Conservation (phyloP, 345 rosid species). For the Sisymbrium irio region DNA sequence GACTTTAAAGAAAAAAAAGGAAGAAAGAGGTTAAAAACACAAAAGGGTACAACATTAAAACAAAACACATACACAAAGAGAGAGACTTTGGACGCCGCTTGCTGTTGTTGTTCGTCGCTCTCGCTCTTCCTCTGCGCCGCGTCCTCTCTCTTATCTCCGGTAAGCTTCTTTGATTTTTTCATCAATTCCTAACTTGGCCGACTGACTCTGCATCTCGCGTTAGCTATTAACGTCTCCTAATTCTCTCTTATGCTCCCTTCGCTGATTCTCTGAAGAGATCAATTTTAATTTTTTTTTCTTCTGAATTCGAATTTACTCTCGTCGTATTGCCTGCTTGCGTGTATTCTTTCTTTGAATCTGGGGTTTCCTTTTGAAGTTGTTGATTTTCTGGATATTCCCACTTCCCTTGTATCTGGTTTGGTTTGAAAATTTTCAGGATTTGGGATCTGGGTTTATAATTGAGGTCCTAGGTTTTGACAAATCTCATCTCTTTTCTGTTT, state of each 20-base stretch:
- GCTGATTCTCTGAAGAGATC: not conserved
- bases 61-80: not conserved
- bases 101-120: not conserved
- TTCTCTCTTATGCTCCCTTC: not conserved
- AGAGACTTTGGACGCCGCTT: not conserved
- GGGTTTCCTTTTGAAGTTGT: not conserved
- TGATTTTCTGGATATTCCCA: not conserved
- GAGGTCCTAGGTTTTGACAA: not conserved
- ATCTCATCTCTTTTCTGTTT: not conserved
- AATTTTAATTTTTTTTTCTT: too few relatives aligned
- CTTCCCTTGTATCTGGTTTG: not conserved
- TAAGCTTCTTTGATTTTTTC: not conserved
- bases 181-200: not conserved
- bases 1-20: too few relatives aligned
- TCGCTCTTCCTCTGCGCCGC: not conserved
- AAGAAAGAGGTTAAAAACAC: not conserved
- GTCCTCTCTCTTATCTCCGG: not conserved
- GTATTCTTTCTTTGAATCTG: not conserved
- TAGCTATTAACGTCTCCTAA: not conserved
- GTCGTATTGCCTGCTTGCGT: not conserved
- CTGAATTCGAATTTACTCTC: not conserved
- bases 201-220: not conserved
- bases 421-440: not conserved
- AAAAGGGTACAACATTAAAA: not conserved
- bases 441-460: not conserved